Conservation (phyloP, 768 basidiomycete genomes). For the Lentinula detonsa region DNA sequence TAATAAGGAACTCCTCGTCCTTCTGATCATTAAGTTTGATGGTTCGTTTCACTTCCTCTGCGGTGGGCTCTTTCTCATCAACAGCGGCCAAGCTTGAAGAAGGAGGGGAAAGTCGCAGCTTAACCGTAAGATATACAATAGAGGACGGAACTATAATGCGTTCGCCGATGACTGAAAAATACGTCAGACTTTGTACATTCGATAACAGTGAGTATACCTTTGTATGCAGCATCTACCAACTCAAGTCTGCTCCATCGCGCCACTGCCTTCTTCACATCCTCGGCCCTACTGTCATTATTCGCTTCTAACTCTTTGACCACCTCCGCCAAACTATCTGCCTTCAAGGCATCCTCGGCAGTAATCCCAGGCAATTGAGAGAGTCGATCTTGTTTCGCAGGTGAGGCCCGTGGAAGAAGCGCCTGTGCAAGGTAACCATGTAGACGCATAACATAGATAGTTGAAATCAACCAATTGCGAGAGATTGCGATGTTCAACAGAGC, state of each 20-base stretch:
- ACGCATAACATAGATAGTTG: slow-evolving; percentile 73
- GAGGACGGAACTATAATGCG: slow-evolving; percentile 81
- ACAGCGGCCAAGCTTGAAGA: slow-evolving; percentile 22
- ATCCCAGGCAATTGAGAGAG: slow-evolving; percentile 81
- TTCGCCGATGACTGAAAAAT: slow-evolving; percentile 79
- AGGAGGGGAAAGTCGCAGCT: slow-evolving; percentile 69
- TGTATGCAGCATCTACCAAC: slow-evolving; percentile 77
- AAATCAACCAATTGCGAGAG: slow-evolving; percentile 84
- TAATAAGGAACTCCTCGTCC: slow-evolving; percentile 65
- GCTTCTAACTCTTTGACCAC: slow-evolving; percentile 45
- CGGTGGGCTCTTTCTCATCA: slow-evolving; percentile 30
- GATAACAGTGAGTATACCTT: slow-evolving; percentile 44
- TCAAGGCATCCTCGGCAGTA: slow-evolving; percentile 39
- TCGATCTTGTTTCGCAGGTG: slow-evolving; percentile 19
- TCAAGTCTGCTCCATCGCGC: slow-evolving; percentile 72
- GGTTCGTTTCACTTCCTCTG: slow-evolving; percentile 40
- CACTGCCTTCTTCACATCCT: slow-evolving; percentile 58
- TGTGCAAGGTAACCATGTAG: slow-evolving; percentile 82
- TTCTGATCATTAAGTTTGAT: slow-evolving; percentile 49
- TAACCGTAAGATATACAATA: slow-evolving; percentile 81
- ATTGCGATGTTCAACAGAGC: slow-evolving; percentile 79
- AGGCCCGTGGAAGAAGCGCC: slow-evolving; percentile 61
- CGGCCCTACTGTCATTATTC: slow-evolving; percentile 40
- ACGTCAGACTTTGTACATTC: not conserved
- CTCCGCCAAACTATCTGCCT: slow-evolving; percentile 37